Evolutionary conservation across 2,329 filamentous ascomycete genomes (phyloP).

Genomic region (Ustulina deusta): DNA sequence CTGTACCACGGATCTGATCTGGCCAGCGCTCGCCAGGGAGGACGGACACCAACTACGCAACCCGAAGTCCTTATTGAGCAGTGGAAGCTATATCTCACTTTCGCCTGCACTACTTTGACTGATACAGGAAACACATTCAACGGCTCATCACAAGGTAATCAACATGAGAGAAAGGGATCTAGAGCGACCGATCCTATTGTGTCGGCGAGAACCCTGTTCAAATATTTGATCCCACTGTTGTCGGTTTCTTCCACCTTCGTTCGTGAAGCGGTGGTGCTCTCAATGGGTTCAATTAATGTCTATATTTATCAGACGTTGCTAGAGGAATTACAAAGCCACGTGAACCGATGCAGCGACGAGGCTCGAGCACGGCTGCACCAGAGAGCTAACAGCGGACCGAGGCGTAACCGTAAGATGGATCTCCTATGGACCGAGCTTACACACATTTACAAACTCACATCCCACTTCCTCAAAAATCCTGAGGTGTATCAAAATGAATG

Average conservation of each 20-base stretch:
- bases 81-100: constrained; percentile 97
- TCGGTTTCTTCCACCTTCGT: constrained; percentile 84
- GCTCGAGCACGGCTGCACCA: constrained; percentile 88
- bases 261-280: constrained; percentile 88
- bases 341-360: constrained; percentile 87
- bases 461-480: constrained; percentile 83
- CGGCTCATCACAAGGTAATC: constrained; percentile 66
- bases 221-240: constrained; percentile 88
- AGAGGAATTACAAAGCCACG: constrained; percentile 88
- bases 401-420: constrained; percentile 85
- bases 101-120: constrained; percentile 94
- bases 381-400: constrained; percentile 83
- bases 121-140: constrained; percentile 78
- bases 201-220: constrained; percentile 89
- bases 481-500: constrained; percentile 88
- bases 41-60: constrained; percentile 74
- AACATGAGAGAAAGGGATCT: constrained; percentile 86
- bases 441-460: constrained; percentile 93
- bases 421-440: constrained; percentile 92
- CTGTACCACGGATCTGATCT: constrained; percentile 72
- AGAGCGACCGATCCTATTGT: constrained; percentile 82
- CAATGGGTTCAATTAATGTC: constrained; percentile 93
- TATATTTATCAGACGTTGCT: constrained; percentile 92
- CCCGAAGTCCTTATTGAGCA: constrained; percentile 93
- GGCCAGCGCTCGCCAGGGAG: constrained; percentile 63